Base-by-base conservation (phyloP, 2,329 filamentous ascomycete species). In the Colletotrichum sp. region DNA sequence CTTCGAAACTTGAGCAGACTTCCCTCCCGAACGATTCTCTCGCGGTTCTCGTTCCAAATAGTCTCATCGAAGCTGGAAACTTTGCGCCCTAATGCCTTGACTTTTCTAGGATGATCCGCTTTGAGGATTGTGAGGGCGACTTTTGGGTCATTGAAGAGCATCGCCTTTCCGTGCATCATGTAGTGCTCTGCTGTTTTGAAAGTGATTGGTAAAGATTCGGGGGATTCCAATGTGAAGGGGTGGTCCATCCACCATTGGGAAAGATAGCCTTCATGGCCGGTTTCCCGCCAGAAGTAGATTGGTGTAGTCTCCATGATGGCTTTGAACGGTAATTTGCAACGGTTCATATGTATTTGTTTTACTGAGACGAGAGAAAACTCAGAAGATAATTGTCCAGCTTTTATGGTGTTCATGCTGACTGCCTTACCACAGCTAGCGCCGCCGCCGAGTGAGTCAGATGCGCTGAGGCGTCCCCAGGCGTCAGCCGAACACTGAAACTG, bases 1-100 rank as follows among this genome's bases (percentile, higher is more conserved):
- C 78, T 79, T 5, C 88, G 90, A 79, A 94, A 94, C 80, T 94
- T 94, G 79, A 89, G 86, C 65, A 87, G 86, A 70, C 88, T 93
- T 4, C 90, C 92, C 18, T 89, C 85, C 39, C 87, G 86, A 0
- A 94, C 93, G 66, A 95, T 89, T 3, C 81, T 79, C 55, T 86
- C 83, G 62, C 92, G 88, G 72, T 91, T 80, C 34, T 82, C 78
- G 39, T 88, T 81, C 93, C 92, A 94, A 0, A 84, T 81, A 4
- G 79, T 77, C 1, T 88, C 82, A 66, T 89, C 84, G 79, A 93
- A 94, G 28, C 85, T 84, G 52, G 82, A 81, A 2, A 93, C 90
- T 69, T 85, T 82, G 28, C 92, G 86, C 0, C 93, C 93, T 0
- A 94, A 85, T 0, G 81, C 81, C 77, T 90, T 91, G 73, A 89